A percentile compares a stretch with the other conserved stretches of the same genome.
These are phyloP conservation scores for Peronosclerospora sorghi DNA, from an alignment of 352 stramenopile species.

Conservation along the genomic window DNA sequence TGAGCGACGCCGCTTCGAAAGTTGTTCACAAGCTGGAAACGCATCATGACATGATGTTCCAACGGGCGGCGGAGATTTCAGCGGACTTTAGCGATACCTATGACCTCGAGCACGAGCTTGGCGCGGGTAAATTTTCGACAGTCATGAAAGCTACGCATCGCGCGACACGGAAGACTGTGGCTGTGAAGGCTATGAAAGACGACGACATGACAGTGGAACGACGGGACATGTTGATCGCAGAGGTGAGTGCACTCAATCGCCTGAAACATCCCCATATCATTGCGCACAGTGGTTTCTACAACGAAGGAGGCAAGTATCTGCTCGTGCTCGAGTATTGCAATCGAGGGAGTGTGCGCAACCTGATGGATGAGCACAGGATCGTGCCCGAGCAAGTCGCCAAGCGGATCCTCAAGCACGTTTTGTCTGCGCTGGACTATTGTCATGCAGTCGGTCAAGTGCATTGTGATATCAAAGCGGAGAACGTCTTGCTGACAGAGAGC, in stretches of 20 bases:
- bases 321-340: conserved; percentile 83
- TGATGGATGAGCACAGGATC: conserved; percentile 48
- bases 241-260: conserved; percentile 53
- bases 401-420: conserved; percentile 62
- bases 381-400: conserved; percentile 62
- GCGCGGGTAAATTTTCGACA: conserved; percentile 45
- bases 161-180: conserved; percentile 29
- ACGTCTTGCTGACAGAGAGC: conserved; percentile 69
- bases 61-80: neutral
- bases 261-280: conserved; percentile 81
- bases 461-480: conserved; percentile 75
- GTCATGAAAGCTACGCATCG: conserved; percentile 42
- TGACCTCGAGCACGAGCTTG: conserved; percentile 42
- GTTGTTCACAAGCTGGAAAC: conserved; percentile 7
- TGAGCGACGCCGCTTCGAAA: conserved; percentile 17
- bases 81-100: conserved; percentile 50
- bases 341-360: conserved; percentile 67
- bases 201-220: conserved; percentile 34
- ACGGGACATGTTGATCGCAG: conserved; percentile 51
- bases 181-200: conserved; percentile 59
- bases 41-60: neutral
- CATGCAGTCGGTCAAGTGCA: conserved; percentile 87
- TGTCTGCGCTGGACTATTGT: conserved; percentile 75
- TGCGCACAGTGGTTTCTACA: conserved; percentile 67
- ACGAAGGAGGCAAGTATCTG: conserved; percentile 63